These are phyloP conservation scores for Fusarium fujikuroi DNA, from an alignment of 2,329 filamentous ascomycete species.

Conservation along the genomic window DNA sequence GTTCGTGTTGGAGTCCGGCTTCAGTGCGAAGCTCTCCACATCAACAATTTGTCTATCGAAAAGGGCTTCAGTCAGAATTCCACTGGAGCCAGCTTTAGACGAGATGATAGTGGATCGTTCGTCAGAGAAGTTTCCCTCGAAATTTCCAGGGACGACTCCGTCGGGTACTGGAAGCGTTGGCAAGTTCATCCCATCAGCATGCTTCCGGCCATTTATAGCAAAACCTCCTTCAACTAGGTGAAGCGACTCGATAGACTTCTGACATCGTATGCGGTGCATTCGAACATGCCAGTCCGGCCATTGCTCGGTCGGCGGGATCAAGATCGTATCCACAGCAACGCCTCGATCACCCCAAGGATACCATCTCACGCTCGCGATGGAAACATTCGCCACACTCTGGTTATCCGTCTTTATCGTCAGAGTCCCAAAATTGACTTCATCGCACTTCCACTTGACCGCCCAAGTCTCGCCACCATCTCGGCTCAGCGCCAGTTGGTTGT, in stretches of 20 bases:
- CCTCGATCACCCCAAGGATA: constrained; percentile 44
- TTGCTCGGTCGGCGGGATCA: constrained; percentile 44
- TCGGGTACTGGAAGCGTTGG: background rate
- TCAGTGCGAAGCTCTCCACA: constrained; percentile 11
- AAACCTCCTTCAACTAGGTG: constrained; percentile 35
- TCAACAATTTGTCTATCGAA: rapidly evolving
- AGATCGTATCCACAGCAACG: constrained; percentile 42
- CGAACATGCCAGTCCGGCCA: constrained; percentile 51
- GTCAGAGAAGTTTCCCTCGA: constrained; percentile 4
- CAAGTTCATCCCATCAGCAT: constrained; percentile 20
- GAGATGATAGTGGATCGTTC: constrained; percentile 3
- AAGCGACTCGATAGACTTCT: background rate
- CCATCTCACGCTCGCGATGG: constrained; percentile 25
- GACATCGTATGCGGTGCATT: constrained; percentile 34
- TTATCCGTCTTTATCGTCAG: background rate
- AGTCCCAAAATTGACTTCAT: background rate
- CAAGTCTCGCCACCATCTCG: constrained; percentile 47
- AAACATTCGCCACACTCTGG: rapidly evolving
- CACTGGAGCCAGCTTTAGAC: constrained; percentile 18
- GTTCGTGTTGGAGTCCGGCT: constrained; percentile 38
- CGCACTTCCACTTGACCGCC: constrained; percentile 46
- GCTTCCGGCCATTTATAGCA: constrained; percentile 18
- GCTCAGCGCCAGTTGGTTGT: constrained; percentile 47
- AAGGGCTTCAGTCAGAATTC: background rate
- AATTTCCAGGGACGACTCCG: background rate